A percentile compares a stretch with the other conserved stretches of the same genome.
These are phyloP conservation scores for Chalaropsis ovoidea DNA, from an alignment of 2,329 filamentous ascomycete genomes.

Conservation along the genomic window DNA sequence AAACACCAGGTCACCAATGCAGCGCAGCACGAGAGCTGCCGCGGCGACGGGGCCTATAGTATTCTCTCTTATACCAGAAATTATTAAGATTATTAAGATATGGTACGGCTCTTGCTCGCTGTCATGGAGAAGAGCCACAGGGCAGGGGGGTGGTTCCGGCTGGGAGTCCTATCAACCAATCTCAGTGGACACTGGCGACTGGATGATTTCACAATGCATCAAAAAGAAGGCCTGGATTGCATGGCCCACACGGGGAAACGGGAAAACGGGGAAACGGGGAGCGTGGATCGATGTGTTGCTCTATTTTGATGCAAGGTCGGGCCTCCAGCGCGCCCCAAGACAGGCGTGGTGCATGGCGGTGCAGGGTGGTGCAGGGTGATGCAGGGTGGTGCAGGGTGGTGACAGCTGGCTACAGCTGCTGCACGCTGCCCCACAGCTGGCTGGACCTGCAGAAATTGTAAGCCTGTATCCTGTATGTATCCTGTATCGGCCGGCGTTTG, in stretches of 20 bases:
- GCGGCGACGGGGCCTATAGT: constrained; percentile 1
- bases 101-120: neutral
- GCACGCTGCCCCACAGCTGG: neutral
- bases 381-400: neutral
- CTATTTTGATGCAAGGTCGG: neutral
- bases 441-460: constrained; percentile 13
- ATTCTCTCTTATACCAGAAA: neutral
- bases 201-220: neutral
- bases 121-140: neutral
- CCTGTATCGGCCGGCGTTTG: constrained; percentile 8
- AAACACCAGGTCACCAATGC: neutral
- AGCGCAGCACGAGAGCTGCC: neutral
- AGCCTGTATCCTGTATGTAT: constrained; percentile 15
- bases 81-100: too few species aligned
- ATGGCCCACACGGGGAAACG: neutral
- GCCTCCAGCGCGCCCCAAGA: neutral
- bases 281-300: neutral
- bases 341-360: neutral
- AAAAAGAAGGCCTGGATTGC: neutral
- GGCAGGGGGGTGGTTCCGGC: neutral
- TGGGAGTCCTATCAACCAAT: neutral
- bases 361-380: neutral
- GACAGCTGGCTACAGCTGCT: neutral
- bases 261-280: neutral
- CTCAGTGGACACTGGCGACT: neutral